Percentiles rank a stretch among this genome's conserved stretches.
phyloP scores from a whole-genome alignment of 345 rosid genomes.

The Streptanthus diversifolius region DNA sequence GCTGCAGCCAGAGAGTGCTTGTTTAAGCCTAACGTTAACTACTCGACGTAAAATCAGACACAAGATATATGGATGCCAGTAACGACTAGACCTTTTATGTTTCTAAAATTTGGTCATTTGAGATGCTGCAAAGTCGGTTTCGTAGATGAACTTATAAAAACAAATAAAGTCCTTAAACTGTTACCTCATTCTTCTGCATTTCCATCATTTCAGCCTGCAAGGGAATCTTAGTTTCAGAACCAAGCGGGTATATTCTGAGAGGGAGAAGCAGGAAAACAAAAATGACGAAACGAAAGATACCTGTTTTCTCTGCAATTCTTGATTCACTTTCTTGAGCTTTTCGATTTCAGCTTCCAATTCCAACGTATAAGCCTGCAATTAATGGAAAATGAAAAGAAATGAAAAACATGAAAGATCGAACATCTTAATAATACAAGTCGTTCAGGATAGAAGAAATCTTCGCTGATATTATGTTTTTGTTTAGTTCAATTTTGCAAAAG shows the following conservation, averaged over 20 bases:
- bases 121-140: slow-evolving; percentile 1
- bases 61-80: not conserved
- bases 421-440: not conserved
- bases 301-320: slow-evolving; percentile 74
- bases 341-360: slow-evolving; percentile 94
- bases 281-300: slow-evolving; percentile 33
- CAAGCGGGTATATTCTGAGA: not conserved
- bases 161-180: not conserved
- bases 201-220: slow-evolving; percentile 59
- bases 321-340: slow-evolving; percentile 69
- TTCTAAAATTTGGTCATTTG: not conserved
- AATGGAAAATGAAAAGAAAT: not conserved
- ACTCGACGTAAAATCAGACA: not conserved
- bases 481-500: not conserved
- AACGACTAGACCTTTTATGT: not conserved
- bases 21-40: not conserved
- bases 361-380: slow-evolving; percentile 85
- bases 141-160: not conserved
- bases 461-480: not conserved
- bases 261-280: not conserved
- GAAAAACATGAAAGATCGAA: not conserved
- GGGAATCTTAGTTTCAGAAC: slow-evolving; percentile 10
- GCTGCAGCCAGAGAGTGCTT: not conserved
- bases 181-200: slow-evolving; percentile 63
- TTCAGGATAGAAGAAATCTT: not conserved